Evolutionary conservation across 163 green algal genomes (phyloP).

Genomic region (Scenedesmus sp.): DNA sequence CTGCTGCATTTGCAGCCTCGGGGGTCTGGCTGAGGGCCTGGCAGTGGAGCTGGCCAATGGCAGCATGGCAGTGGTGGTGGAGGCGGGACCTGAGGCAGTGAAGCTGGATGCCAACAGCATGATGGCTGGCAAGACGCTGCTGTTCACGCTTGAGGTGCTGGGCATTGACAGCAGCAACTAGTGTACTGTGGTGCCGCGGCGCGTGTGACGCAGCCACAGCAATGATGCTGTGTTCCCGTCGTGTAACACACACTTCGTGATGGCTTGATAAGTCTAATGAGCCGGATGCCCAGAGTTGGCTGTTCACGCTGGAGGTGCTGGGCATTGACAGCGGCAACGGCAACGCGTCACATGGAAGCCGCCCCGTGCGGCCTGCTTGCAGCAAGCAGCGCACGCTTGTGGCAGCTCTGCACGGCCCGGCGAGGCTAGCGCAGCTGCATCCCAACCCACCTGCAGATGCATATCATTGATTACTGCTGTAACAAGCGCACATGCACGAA

Average conservation of each 20-base stretch:
- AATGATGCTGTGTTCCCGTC: not conserved
- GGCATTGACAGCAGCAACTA: slow-evolving; percentile 57
- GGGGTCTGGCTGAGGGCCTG: slow-evolving; percentile 77
- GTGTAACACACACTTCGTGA: too few species aligned
- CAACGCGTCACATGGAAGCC: too few species aligned
- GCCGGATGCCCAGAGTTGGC: slow-evolving; percentile 84
- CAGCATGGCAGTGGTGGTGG: slow-evolving; percentile 76
- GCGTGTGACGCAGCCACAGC: not conserved
- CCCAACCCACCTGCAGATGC: too few species aligned
- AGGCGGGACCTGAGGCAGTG: slow-evolving; percentile 71
- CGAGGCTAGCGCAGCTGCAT: too few species aligned
- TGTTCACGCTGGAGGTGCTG: slow-evolving; percentile 82
- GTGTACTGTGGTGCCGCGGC: not conserved
- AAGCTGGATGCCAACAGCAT: slow-evolving; percentile 91
- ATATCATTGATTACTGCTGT: too few species aligned
- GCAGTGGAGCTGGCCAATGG: slow-evolving; percentile 91
- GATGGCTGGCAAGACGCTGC: slow-evolving; percentile 82
- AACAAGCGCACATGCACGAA: not conserved
- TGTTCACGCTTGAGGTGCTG: slow-evolving; percentile 82
- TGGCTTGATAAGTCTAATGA: not conserved
- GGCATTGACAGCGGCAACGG: slow-evolving; percentile 51
- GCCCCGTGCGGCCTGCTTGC: too few species aligned
- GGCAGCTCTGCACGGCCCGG: too few species aligned
- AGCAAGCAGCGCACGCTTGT: too few species aligned
- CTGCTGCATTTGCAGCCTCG: slow-evolving; percentile 30